Evolutionary conservation across 306 rosid genomes (phyloP).

Genomic region (Vicia faba): DNA sequence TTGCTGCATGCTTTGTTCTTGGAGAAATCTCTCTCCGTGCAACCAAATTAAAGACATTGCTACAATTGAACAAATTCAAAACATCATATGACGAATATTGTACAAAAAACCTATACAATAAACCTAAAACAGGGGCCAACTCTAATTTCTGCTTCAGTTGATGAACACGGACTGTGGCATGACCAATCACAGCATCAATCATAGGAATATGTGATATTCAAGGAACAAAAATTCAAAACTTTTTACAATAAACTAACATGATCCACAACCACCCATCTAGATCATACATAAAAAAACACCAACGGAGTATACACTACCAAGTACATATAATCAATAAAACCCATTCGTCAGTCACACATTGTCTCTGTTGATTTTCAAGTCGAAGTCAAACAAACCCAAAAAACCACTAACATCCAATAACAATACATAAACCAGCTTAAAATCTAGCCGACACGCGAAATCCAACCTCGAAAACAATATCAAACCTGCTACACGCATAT

Average conservation of each 20-base stretch:
- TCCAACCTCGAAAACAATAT: constrained; percentile 10
- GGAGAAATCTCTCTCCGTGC: constrained; percentile 60
- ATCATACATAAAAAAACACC: constrained; percentile 18
- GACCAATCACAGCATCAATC: background rate
- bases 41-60: constrained; percentile 55
- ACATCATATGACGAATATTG: constrained; percentile 28
- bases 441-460: constrained; percentile 16
- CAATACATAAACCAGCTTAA: constrained; percentile 33
- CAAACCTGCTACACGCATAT: background rate
- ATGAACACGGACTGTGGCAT: background rate
- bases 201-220: background rate
- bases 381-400: constrained; percentile 23
- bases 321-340: too few relatives aligned
- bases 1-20: constrained; percentile 44
- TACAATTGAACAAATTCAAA: constrained; percentile 48
- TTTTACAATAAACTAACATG: too few relatives aligned
- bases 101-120: constrained; percentile 15
- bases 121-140: background rate
- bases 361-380: background rate
- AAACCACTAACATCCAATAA: constrained; percentile 11
- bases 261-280: constrained; percentile 23
- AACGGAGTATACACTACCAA: background rate
- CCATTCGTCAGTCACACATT: too few relatives aligned
- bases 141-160: background rate
- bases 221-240: constrained; percentile 1